These are phyloP conservation scores for Lithospermum erythrorhizon DNA, from an alignment of 257 asterid genomes.

Conservation along the genomic window DNA sequence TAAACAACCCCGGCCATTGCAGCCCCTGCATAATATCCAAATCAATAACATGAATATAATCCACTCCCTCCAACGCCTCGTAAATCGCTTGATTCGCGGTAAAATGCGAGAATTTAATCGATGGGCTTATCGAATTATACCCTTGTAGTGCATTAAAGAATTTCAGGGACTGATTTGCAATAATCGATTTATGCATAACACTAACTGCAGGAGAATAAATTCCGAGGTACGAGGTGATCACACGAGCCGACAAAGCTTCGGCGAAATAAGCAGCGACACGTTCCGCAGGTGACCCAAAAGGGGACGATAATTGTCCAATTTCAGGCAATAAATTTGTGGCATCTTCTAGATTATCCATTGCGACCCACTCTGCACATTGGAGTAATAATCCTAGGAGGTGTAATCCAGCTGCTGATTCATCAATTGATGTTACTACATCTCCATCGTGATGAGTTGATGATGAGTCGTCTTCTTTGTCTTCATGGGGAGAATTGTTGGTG, in stretches of 20 bases:
- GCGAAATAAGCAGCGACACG: conserved; percentile 92
- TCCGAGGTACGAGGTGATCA: conserved; percentile 52
- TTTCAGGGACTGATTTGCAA: conserved; percentile 26
- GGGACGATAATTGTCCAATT: conserved; percentile 74
- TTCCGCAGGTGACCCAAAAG: conserved; percentile 86
- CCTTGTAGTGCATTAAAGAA: conserved; percentile 66
- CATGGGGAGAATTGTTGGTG: not conserved
- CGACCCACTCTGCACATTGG: conserved; percentile 83
- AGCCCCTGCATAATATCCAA: conserved; percentile 97
- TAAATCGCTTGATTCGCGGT: conserved; percentile 91
- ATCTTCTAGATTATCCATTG: conserved; percentile 59
- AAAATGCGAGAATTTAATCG: conserved; percentile 84
- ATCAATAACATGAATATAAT: conserved; percentile 85
- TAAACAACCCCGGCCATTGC: conserved; percentile 94
- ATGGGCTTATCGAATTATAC: conserved; percentile 65
- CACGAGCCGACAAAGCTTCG: conserved; percentile 72
- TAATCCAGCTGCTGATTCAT: conserved; percentile 43
- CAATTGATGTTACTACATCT: conserved; percentile 3
- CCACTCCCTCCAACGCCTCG: conserved; percentile 67
- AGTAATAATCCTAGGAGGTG: conserved; percentile 68
- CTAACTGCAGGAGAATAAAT: conserved; percentile 37
- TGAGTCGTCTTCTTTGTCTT: not conserved
- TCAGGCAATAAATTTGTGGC: conserved; percentile 65
- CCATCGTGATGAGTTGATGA: not conserved
- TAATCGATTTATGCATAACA: not conserved